phyloP scores from a whole-genome alignment of 164 flowering plant genomes.

The Kalanchoe fedtschenkoi region DNA sequence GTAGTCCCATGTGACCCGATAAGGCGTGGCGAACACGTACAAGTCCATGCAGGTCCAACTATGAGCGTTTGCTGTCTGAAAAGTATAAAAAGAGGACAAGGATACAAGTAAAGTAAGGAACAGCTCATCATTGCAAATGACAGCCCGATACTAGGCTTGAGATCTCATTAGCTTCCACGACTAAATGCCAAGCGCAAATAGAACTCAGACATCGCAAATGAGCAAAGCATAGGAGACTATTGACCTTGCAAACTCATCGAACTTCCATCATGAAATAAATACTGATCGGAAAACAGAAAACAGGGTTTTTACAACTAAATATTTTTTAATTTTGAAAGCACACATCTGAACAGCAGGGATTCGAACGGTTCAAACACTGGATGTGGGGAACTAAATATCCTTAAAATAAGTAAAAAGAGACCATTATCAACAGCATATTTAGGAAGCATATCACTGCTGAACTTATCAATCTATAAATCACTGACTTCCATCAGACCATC shows the following conservation, averaged over 20 bases:
- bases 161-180: too few species aligned
- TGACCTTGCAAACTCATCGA: neutral
- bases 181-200: too few species aligned
- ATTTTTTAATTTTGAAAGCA: too few species aligned
- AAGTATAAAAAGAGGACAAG: neutral
- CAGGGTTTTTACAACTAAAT: neutral
- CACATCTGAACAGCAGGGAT: too few species aligned
- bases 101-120: neutral
- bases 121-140: too few species aligned
- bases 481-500: too few species aligned
- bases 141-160: too few species aligned
- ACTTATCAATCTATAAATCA: neutral
- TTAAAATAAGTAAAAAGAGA: too few species aligned
- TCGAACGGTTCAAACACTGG: too few species aligned
- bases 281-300: neutral
- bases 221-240: neutral
- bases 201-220: neutral
- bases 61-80: slow-evolving; percentile 80
- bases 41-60: slow-evolving; percentile 99
- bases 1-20: slow-evolving; percentile 94
- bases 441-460: neutral
- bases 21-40: slow-evolving; percentile 97
- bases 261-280: neutral
- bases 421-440: neutral
- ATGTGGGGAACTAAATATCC: too few species aligned